Conservation (phyloP, 2,329 filamentous ascomycete species). For the Pseudophaeomoniella oleicola region DNA sequence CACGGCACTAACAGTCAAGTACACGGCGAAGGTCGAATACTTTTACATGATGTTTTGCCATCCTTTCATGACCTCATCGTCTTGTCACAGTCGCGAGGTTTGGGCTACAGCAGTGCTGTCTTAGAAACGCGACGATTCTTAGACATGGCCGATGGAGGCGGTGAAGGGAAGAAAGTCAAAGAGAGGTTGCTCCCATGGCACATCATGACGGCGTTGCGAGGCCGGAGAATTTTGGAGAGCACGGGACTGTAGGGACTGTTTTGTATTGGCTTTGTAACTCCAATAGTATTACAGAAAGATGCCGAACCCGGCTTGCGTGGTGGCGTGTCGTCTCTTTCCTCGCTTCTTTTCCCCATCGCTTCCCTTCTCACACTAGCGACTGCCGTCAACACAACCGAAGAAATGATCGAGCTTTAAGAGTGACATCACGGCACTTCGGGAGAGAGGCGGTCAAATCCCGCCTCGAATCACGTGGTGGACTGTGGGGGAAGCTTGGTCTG, state of each 20-base stretch:
- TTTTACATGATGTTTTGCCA: slow-evolving; percentile 25
- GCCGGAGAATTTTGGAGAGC: slow-evolving; percentile 9
- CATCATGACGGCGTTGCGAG: slow-evolving; percentile 27
- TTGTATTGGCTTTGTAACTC: too few relatives aligned
- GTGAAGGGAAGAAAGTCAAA: slow-evolving; percentile 22
- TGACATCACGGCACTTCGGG: too few relatives aligned
- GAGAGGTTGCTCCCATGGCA: slow-evolving; percentile 30
- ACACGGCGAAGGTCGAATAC: slow-evolving; percentile 36
- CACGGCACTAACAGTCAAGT: slow-evolving; percentile 43
- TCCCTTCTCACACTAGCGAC: too few relatives aligned
- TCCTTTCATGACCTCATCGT: slow-evolving; percentile 30
- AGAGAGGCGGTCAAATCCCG: too few relatives aligned
- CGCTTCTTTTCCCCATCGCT: too few relatives aligned
- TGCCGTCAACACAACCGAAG: too few relatives aligned
- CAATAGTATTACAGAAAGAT: too few relatives aligned
- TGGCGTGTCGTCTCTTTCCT: too few relatives aligned
- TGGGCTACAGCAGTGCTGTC: not conserved
- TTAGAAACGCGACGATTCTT: not conserved
- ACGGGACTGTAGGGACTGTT: slow-evolving; percentile 1
- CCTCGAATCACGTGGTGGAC: too few relatives aligned
- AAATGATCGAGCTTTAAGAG: too few relatives aligned
- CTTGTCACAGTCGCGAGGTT: slow-evolving; percentile 26
- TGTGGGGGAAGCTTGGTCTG: too few relatives aligned
- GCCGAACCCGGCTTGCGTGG: too few relatives aligned
- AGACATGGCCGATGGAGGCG: not conserved